Base-by-base conservation (phyloP, 2,329 filamentous ascomycete genomes). In the Bipolaris bicolor region DNA sequence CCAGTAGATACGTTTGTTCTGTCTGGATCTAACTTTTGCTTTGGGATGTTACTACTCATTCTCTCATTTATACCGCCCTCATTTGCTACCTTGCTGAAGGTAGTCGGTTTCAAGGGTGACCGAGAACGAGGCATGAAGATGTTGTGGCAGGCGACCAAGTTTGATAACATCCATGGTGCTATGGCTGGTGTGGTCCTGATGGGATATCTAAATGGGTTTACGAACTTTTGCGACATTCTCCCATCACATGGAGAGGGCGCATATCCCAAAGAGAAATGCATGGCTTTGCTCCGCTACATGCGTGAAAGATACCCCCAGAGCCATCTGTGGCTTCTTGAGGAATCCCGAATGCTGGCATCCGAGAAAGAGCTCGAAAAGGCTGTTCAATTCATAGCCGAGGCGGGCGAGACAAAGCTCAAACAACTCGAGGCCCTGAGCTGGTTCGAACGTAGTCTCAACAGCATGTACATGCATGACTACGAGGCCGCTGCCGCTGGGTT, bases 31-130 rank as follows among this genome's bases (percentile, higher is more conserved):
- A 95, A 90, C 71, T 89, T 97, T 76, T 97, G 92, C 76, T 97
- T 93, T 68, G 95, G 95, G 3, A 84, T 96, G 31, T 79, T 98
- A 1, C 83, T 96, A 13, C 82, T 98, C 1, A 82, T 98, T 52
- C 88, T 98, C n/a, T 96, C 92, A 11, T 90, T 98, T 80, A 88
- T 98, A 0, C 96, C 95, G 0, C 95, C 95, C 0, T 87, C 93
- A 0, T 97, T 98, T 75, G 89, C 86, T n/a, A 90, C 87, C 54
- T 84, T 99, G 1, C 82, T 98, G 3, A 91, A 89, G 57, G 89
- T 98, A 40, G 90, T 97, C 29, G 95, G 95, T 1, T 98, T 98
- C 78, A 88, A 86, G 60, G 95, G 95, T 31, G 93, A 98, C 73
- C 88, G 93, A 41, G 87, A 91, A 60, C 84, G 89, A 37, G 95